These are phyloP conservation scores for Cytidiella melzeri DNA, from an alignment of 768 basidiomycete genomes.

Conservation along the genomic window DNA sequence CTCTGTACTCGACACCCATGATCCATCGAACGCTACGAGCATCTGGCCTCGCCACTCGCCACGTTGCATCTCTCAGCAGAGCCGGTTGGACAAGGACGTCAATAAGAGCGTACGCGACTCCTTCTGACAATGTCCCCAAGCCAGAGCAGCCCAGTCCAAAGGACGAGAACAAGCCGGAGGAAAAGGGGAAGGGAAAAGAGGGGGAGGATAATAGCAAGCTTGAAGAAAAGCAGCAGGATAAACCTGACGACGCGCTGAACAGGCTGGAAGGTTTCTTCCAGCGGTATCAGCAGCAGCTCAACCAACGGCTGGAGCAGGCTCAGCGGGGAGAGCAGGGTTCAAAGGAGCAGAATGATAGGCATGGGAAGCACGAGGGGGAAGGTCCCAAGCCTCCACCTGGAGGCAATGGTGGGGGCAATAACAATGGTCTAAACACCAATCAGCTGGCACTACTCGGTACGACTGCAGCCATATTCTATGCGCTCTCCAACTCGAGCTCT, in stretches of 20 bases:
- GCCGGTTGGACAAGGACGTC: slow-evolving; percentile 16
- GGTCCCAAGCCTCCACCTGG: slow-evolving; percentile 47
- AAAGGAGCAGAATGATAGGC: slow-evolving; percentile 18
- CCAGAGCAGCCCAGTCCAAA: slow-evolving; percentile 19
- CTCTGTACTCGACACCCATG: slow-evolving; percentile 35
- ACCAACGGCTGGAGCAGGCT: slow-evolving; percentile 34
- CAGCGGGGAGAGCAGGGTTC: slow-evolving; percentile 12
- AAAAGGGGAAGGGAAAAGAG: slow-evolving; percentile 32
- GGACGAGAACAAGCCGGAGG: slow-evolving; percentile 20
- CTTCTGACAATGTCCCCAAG: slow-evolving; percentile 32
- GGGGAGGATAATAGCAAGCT: slow-evolving; percentile 27
- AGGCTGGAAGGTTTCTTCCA: slow-evolving; percentile 77
- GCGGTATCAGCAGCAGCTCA: slow-evolving; percentile 41
- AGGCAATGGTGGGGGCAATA: slow-evolving; percentile 34
- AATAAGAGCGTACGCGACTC: slow-evolving; percentile 43
- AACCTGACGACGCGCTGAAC: slow-evolving; percentile 40
- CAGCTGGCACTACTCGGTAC: slow-evolving; percentile 57
- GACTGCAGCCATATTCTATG: slow-evolving; percentile 58
- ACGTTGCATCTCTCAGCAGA: slow-evolving; percentile 29
- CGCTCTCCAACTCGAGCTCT: slow-evolving; percentile 42
- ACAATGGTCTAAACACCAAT: slow-evolving; percentile 48
- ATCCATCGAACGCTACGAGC: slow-evolving; percentile 59
- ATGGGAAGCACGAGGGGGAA: slow-evolving; percentile 25
- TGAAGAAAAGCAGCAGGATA: slow-evolving; percentile 30
- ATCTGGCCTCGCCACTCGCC: slow-evolving; percentile 37